These are phyloP conservation scores for Xylaria sp. DNA, from an alignment of 2,329 filamentous ascomycete species.

Conservation along the genomic window DNA sequence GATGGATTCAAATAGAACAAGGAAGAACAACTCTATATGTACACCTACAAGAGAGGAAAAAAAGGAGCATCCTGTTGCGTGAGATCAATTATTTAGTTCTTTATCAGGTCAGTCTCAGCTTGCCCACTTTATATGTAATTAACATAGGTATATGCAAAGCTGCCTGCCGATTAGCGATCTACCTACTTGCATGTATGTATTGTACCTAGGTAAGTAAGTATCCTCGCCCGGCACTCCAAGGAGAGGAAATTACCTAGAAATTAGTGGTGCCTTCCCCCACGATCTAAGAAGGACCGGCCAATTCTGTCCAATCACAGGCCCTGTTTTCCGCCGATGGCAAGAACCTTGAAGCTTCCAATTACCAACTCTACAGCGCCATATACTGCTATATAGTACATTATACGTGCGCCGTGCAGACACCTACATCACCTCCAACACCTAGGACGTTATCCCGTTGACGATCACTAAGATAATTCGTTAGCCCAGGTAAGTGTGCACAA, in stretches of 20 bases:
- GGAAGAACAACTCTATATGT: too few species aligned
- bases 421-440: neutral
- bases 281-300: constrained; percentile 1
- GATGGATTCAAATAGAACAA: neutral
- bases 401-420: neutral
- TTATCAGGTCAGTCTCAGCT: too few species aligned
- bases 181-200: too few species aligned
- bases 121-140: neutral
- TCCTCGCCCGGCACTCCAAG: neutral
- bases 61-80: too few species aligned
- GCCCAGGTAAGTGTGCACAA: constrained; percentile 4
- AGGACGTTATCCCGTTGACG: constrained; percentile 15
- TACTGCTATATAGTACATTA: too few species aligned
- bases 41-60: too few species aligned
- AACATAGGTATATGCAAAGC: neutral
- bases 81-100: neutral
- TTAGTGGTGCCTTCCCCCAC: constrained; percentile 1
- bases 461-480: constrained; percentile 11
- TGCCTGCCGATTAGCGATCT: too few species aligned
- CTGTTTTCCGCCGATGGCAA: neutral
- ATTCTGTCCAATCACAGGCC: constrained; percentile 16
- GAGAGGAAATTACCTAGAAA: neutral
- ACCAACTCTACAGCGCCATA: neutral
- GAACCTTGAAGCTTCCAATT: neutral
- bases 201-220: neutral